Evolutionary conservation across 495 filamentous ascomycete species (phyloP).

Genomic region (Annulohypoxylon maeteangense): DNA sequence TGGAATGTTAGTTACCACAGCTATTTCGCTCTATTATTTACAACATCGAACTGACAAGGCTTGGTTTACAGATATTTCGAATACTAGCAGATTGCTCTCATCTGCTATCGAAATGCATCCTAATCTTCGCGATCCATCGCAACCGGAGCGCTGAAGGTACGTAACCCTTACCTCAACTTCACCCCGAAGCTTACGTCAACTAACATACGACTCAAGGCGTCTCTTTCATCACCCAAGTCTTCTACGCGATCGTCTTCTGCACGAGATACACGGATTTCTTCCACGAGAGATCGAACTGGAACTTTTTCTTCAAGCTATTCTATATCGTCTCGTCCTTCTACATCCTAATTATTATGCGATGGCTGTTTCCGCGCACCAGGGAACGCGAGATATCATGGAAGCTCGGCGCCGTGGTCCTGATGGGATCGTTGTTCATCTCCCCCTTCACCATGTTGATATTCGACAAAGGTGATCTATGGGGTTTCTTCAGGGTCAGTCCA

Average conservation of each 20-base stretch:
- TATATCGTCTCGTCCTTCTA: constrained; percentile 89
- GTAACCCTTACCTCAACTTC: constrained; percentile 19
- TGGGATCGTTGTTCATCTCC: constrained; percentile 67
- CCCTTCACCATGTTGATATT: constrained; percentile 76
- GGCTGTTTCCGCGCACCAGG: constrained; percentile 84
- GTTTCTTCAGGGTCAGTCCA: constrained; percentile 67
- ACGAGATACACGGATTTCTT: constrained; percentile 90
- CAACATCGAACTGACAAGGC: constrained; percentile 2
- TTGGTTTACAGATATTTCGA: constrained; percentile 73
- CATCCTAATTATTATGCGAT: constrained; percentile 86
- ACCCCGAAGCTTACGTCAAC: constrained; percentile 8
- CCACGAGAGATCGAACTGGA: constrained; percentile 62
- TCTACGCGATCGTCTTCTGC: constrained; percentile 88
- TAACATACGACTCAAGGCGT: constrained; percentile 68
- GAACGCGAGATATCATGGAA: constrained; percentile 94
- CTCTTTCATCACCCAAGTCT: constrained; percentile 90
- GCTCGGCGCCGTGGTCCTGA: constrained; percentile 72
- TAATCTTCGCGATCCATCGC: constrained; percentile 90
- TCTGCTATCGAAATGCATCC: constrained; percentile 82
- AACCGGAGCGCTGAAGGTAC: constrained; percentile 89
- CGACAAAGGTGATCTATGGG: constrained; percentile 50
- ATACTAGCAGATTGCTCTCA: constrained; percentile 85
- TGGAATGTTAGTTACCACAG: constrained; percentile 35
- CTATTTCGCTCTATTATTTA: background rate
- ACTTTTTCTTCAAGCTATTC: constrained; percentile 84